These are phyloP conservation scores for Aquanectria penicillioides DNA, from an alignment of 2,329 filamentous ascomycete species.

Conservation along the genomic window DNA sequence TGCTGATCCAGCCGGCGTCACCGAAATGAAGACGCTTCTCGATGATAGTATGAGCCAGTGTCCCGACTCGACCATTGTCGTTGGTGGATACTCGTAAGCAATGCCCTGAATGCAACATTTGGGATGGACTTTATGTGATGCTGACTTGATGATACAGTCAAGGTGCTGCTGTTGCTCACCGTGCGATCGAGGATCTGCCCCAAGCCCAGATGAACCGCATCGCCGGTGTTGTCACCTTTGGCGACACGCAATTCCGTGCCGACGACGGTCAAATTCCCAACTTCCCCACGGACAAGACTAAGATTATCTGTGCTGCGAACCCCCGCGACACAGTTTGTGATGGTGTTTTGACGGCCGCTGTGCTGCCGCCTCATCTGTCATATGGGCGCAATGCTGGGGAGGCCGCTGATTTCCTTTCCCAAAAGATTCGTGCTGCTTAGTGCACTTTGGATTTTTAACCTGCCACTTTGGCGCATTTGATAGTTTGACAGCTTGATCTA, in stretches of 20 bases:
- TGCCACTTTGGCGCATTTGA: no score
- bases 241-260: not conserved
- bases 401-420: not conserved
- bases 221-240: slow-evolving; percentile 4
- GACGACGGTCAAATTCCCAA: slow-evolving; percentile 5
- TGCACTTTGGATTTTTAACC: not conserved
- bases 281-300: not conserved
- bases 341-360: not conserved
- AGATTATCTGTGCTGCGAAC: slow-evolving; percentile 10
- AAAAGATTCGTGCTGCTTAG: not conserved
- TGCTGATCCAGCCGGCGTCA: not conserved
- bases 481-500: no score
- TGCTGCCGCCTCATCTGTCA: slow-evolving; percentile 3
- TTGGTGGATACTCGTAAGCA: slow-evolving; percentile 6
- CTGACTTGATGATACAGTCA: not conserved
- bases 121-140: no score
- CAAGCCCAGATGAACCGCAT: slow-evolving; percentile 6
- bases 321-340: slow-evolving; percentile 5
- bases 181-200: not conserved
- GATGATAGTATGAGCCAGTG: not conserved
- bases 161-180: slow-evolving; percentile 1
- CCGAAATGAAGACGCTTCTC: not conserved
- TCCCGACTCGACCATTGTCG: not conserved
- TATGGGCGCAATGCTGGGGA: slow-evolving; percentile 1
- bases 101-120: not conserved